phyloP scores from a whole-genome alignment of 768 basidiomycete genomes.

The Gyrodon lividus region DNA sequence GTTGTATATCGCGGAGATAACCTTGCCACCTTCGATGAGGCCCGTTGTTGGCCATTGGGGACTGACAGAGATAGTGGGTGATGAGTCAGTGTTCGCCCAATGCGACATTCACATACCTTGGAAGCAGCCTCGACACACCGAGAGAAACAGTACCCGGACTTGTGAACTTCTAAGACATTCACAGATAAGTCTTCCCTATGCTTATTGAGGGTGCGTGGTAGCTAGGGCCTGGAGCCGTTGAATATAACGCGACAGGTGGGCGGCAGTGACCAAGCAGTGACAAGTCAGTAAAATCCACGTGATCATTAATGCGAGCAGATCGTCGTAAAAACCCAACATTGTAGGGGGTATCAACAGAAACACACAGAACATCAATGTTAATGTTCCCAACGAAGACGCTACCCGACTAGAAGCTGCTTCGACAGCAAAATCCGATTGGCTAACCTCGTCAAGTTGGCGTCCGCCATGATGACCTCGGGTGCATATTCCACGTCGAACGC shows the following conservation, averaged over 20 bases:
- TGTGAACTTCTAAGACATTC: slow-evolving; percentile 15
- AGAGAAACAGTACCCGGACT: slow-evolving; percentile 51
- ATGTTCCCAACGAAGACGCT: slow-evolving; percentile 5
- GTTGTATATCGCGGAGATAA: slow-evolving; percentile 52
- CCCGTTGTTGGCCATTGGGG: slow-evolving; percentile 48
- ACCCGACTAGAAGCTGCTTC: slow-evolving; percentile 50
- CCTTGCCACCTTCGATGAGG: slow-evolving; percentile 51
- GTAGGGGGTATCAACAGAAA: not conserved
- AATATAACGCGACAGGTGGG: no score
- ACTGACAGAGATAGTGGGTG: slow-evolving; percentile 18
- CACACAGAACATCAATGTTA: not conserved
- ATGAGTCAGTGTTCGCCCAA: not conserved
- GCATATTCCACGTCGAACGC: slow-evolving; percentile 88
- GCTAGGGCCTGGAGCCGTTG: no score
- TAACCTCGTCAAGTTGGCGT: slow-evolving; percentile 86
- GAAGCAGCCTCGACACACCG: slow-evolving; percentile 48
- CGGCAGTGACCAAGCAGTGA: no score
- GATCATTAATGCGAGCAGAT: not conserved
- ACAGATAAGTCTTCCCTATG: not conserved
- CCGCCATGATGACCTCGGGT: slow-evolving; percentile 87
- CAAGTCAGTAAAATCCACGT: not conserved
- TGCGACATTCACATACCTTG: slow-evolving; percentile 30
- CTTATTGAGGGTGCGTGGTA: not conserved
- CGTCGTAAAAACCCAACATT: not conserved
- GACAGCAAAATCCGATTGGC: slow-evolving; percentile 82